phyloP scores from a whole-genome alignment of 2,329 filamentous ascomycete genomes.

The Tolypocladium sp. region DNA sequence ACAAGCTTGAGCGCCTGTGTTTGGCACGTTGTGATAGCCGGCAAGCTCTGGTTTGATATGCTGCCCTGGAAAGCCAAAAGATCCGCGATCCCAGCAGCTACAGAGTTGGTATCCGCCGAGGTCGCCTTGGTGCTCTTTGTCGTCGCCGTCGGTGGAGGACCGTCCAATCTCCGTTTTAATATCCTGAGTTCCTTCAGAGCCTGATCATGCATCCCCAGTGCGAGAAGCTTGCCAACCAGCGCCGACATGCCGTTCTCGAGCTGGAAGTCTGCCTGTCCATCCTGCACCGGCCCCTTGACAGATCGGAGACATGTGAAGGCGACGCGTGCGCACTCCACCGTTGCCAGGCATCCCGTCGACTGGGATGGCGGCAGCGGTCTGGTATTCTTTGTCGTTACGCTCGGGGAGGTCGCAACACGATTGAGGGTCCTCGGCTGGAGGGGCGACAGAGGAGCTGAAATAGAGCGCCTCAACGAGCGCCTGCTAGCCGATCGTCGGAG shows the following conservation, averaged over 20 bases:
- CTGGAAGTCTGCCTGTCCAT: conserved; percentile 53
- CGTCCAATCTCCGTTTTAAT: conserved; percentile 54
- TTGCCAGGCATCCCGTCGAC: conserved; percentile 41
- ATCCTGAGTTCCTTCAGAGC: conserved; percentile 60
- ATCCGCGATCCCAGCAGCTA: conserved; percentile 36
- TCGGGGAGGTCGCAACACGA: conserved; percentile 46
- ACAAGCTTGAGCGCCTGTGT: conserved; percentile 56
- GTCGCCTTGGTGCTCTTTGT: conserved; percentile 22
- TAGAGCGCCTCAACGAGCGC: conserved; percentile 41
- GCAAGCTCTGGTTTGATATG: conserved; percentile 33
- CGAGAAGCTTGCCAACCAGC: conserved; percentile 56
- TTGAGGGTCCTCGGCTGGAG: conserved; percentile 54
- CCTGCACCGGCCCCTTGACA: conserved; percentile 42
- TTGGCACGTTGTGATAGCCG: conserved; percentile 54
- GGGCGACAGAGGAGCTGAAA: conserved; percentile 49
- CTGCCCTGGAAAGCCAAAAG: conserved; percentile 52
- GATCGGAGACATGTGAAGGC: conserved; percentile 58
- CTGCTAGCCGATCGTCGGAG: conserved; percentile 24
- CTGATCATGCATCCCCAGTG: conserved; percentile 55
- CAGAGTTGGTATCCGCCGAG: conserved; percentile 18
- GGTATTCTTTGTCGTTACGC: conserved; percentile 21
- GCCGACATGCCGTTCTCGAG: conserved; percentile 66
- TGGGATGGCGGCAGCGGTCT: conserved; percentile 17
- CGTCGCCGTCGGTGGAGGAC: conserved; percentile 11
- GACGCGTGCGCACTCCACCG: conserved; percentile 59